phyloP scores from a whole-genome alignment of 2,329 filamentous ascomycete genomes.

The Pseudogymnoascus sp. region DNA sequence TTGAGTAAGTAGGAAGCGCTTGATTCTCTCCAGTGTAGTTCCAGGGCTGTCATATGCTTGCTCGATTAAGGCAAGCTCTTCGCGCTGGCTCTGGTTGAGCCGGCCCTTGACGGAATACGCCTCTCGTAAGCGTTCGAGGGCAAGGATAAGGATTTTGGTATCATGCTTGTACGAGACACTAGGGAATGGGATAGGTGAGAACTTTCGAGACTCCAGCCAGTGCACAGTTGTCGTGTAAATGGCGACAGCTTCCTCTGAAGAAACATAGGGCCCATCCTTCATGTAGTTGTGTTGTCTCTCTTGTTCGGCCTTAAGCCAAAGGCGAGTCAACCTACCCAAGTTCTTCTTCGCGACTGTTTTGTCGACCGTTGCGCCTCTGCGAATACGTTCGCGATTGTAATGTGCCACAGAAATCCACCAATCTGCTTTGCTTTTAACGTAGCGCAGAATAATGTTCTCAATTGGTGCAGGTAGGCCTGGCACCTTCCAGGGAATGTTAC shows the following conservation, averaged over 20 bases:
- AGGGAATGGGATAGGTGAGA: conserved; percentile 96
- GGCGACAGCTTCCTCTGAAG: conserved; percentile 94
- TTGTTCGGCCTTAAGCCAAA: conserved; percentile 98
- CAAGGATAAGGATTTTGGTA: conserved; percentile 95
- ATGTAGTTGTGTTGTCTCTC: conserved; percentile 99
- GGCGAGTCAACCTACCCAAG: conserved; percentile 80
- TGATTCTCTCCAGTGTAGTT: conserved; percentile 91
- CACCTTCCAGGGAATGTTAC: conserved; percentile 99
- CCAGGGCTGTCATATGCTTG: conserved; percentile 97
- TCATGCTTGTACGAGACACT: conserved; percentile 99
- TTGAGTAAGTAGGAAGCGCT: conserved; percentile 93
- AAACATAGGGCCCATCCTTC: conserved; percentile 98
- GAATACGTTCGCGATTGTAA: conserved; percentile 96
- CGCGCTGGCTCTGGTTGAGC: conserved; percentile 93
- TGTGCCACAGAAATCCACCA: conserved; percentile 99
- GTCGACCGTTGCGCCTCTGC: conserved; percentile 92
- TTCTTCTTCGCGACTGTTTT: conserved; percentile 99
- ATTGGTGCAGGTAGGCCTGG: conserved; percentile 93
- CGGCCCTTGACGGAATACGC: conserved; percentile 97
- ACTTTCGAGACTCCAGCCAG: conserved; percentile 97
- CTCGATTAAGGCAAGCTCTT: conserved; percentile 93
- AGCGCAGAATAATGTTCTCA: conserved; percentile 96
- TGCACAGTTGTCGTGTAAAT: conserved; percentile 99
- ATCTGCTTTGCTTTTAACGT: conserved; percentile 98
- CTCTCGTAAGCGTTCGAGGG: conserved; percentile 84